Percentiles rank a stretch among this genome's conserved stretches.
Conservation (phyloP, 2,329 filamentous ascomycete genomes). For the Rutstroemia sp. region DNA sequence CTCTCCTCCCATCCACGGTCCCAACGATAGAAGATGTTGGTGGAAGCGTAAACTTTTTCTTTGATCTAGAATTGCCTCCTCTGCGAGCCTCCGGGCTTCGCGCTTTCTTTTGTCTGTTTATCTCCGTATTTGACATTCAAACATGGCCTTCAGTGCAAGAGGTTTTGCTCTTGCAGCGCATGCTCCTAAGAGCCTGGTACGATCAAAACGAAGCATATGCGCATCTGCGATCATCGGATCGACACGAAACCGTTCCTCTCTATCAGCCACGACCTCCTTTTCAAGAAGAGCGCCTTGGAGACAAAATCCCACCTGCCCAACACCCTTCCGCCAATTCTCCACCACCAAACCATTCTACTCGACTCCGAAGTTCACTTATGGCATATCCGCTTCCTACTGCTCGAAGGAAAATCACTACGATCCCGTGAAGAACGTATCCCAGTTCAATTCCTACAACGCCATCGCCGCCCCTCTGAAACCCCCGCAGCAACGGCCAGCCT, state of each 20-base stretch:
- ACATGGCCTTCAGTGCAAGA: constrained; percentile 19
- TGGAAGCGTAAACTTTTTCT: neutral
- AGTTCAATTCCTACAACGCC: constrained; percentile 58
- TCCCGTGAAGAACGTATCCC: constrained; percentile 61
- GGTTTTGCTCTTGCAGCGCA: constrained; percentile 15
- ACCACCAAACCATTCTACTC: constrained; percentile 16
- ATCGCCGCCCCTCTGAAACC: constrained; percentile 44
- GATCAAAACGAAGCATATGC: neutral
- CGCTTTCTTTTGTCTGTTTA: constrained; percentile 4
- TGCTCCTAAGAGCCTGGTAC: constrained; percentile 6
- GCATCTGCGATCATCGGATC: neutral
- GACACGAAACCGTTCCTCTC: constrained; percentile 3
- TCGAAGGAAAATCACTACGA: constrained; percentile 65
- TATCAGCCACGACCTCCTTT: neutral
- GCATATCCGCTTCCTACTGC: constrained; percentile 67
- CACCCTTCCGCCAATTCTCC: constrained; percentile 14
- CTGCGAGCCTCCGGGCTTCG: constrained; percentile 24
- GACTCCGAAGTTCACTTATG: constrained; percentile 47
- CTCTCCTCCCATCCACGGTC: neutral
- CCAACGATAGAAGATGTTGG: neutral
- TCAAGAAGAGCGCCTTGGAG: neutral
- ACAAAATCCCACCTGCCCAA: neutral
- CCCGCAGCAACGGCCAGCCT: constrained; percentile 60
- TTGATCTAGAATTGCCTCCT: neutral
- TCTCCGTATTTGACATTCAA: neutral